phyloP scores from a whole-genome alignment of 495 filamentous ascomycete species.

The Oidiodendron maius region DNA sequence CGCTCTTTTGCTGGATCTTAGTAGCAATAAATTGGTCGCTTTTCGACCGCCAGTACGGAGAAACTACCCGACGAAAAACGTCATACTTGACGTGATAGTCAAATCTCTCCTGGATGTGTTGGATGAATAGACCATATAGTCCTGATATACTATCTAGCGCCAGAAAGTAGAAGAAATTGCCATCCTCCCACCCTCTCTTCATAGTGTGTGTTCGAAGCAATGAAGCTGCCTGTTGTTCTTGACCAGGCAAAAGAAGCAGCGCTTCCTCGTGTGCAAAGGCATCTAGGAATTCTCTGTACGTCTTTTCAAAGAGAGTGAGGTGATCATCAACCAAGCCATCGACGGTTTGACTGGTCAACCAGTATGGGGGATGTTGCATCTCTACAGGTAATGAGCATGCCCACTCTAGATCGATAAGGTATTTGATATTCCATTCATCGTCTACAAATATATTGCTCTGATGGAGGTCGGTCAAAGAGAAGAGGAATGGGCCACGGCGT shows the following conservation, averaged over 20 bases:
- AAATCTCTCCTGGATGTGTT: constrained; percentile 16
- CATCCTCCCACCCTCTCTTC: constrained; percentile 12
- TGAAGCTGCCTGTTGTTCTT: no score
- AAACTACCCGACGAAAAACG: neutral
- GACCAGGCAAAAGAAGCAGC: neutral
- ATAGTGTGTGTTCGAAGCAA: constrained; percentile 7
- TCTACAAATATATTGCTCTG: constrained; percentile 27
- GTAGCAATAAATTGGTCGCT: neutral
- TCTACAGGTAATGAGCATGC: constrained; percentile 30
- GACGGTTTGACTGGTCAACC: constrained; percentile 24
- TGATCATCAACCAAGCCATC: constrained; percentile 18
- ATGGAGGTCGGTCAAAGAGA: constrained; percentile 24
- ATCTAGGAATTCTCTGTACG: constrained; percentile 8
- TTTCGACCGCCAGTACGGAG: constrained; percentile 4
- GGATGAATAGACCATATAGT: constrained; percentile 11
- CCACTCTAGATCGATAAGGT: constrained; percentile 31
- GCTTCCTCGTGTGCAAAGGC: constrained; percentile 10
- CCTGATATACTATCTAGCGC: constrained; percentile 11
- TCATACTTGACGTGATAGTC: neutral
- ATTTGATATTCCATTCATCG: constrained; percentile 24
- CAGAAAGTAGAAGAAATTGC: constrained; percentile 13
- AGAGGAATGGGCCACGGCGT: constrained; percentile 20
- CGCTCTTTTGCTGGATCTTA: constrained; percentile 1
- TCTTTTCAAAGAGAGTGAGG: neutral
- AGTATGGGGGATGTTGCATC: constrained; percentile 27